Evolutionary conservation across 1,284 basidiomycete genomes (phyloP), one percentile per base, ranked within the genome.

Genomic region (Ganoderma multipileum): DNA sequence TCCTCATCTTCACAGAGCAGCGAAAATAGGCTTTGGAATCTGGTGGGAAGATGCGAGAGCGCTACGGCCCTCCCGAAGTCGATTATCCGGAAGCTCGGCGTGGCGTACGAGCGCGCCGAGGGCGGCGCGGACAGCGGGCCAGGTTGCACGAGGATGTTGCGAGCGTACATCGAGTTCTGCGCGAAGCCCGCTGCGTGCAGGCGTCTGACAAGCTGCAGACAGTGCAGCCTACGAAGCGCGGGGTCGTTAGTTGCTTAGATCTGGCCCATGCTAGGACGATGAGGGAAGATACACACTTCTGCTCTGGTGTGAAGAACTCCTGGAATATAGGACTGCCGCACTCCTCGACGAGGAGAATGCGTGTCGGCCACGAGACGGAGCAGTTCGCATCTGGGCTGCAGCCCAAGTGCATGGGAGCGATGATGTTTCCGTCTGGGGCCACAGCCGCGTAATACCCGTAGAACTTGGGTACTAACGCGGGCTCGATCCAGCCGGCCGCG

Each of bases 401-500:
- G n/a, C 11, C 9, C n/a, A 20, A 1, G 16, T 58, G 36, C 16
- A 16, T 47, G 36, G 14, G 1, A 2, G 23, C 54, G 36, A 28
- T 36, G 57, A 41, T 28, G 14, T 18, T 52, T 26, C 60, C 67
- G 9, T 63, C 67, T 74, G 68, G 68, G 0, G 66, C n/a, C 7
- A 76, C 77, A 1, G 81, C 81, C 7, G 77, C 73, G 73, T 87
- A 87, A 73, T 83, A 85, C 0, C 87, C 87, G 72, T 83, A 88
- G 73, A 84, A 88, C 72, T 86, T 86, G 16, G 87, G 86, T 3
- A 86, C 83, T 28, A 87, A 70, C 0, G 86, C 79, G 5, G 64
- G 68, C 7, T 57, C 30, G 20, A 20, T 28, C 6, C 6, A 20
- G 20, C 42, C 5, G 1, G 18, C 18, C 18, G 38, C 38, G 5